phyloP scores from a whole-genome alignment of 1,284 basidiomycete species.

The Sporisorium iseilematis-ciliati region DNA sequence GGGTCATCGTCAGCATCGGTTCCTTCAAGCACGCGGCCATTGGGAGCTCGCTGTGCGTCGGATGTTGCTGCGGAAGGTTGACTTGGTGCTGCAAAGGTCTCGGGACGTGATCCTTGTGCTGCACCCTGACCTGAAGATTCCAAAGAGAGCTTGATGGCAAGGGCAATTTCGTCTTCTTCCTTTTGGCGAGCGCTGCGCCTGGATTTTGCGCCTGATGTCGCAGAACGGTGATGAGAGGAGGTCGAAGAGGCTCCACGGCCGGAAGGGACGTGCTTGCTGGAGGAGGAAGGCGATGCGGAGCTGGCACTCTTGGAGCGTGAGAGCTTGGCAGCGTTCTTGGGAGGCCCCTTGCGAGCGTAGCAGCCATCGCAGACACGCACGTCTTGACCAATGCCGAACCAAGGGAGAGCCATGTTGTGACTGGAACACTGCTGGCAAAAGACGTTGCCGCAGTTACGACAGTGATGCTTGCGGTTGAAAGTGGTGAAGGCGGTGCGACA shows the following conservation, averaged over 20 bases:
- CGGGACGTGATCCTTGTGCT: slow-evolving; percentile 74
- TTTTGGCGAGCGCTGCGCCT: slow-evolving; percentile 71
- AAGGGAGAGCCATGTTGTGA: slow-evolving; percentile 85
- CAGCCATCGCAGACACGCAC: slow-evolving; percentile 96
- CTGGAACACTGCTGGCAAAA: slow-evolving; percentile 95
- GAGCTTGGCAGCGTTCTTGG: slow-evolving; percentile 53
- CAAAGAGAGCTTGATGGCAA: slow-evolving; percentile 91
- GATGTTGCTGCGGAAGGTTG: slow-evolving; percentile 71
- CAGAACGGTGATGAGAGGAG: slow-evolving; percentile 63
- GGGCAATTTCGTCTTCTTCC: slow-evolving; percentile 88
- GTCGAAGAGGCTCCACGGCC: slow-evolving; percentile 52
- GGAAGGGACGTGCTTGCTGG: slow-evolving; percentile 37
- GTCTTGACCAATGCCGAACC: slow-evolving; percentile 91
- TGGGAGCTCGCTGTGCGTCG: slow-evolving; percentile 68
- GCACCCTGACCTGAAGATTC: slow-evolving; percentile 61
- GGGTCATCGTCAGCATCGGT: slow-evolving; percentile 88
- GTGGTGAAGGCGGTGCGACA: slow-evolving; percentile 93
- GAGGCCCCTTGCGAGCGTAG: slow-evolving; percentile 57
- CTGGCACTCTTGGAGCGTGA: slow-evolving; percentile 46
- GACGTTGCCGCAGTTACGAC: slow-evolving; percentile 95
- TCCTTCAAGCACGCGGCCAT: slow-evolving; percentile 63
- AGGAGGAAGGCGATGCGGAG: slow-evolving; percentile 38
- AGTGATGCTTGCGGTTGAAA: slow-evolving; percentile 98
- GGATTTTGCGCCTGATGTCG: slow-evolving; percentile 59
- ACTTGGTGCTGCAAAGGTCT: slow-evolving; percentile 71